phyloP scores from a whole-genome alignment of 345 rosid genomes.

The Kandelia obovata region DNA sequence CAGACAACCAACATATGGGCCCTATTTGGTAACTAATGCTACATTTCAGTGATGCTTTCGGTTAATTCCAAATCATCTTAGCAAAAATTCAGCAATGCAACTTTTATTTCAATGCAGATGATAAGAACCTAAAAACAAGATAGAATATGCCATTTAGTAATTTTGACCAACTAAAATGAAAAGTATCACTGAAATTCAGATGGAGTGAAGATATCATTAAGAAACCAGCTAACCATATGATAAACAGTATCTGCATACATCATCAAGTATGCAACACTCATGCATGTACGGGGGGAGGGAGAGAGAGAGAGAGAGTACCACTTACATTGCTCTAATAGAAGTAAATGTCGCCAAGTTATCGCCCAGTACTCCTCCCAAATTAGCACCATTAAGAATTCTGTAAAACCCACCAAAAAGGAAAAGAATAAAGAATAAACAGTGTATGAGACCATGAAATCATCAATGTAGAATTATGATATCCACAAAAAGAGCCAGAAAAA shows the following conservation, averaged over 20 bases:
- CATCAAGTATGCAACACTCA: no score
- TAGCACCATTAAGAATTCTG: slow-evolving; percentile 82
- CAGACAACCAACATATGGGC: background rate
- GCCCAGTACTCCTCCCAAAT: slow-evolving; percentile 91
- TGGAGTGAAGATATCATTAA: no score
- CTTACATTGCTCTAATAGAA: slow-evolving; percentile 81
- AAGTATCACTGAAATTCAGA: no score
- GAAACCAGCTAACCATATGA: no score
- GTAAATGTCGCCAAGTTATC: slow-evolving; percentile 55
- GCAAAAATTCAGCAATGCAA: no score
- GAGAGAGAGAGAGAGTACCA: slow-evolving; percentile 3
- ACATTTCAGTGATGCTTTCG: no score
- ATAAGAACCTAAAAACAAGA: no score
- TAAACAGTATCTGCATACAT: no score
- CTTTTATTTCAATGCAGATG: no score
- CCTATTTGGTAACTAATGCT: background rate
- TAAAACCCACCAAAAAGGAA: slow-evolving; percentile 6
- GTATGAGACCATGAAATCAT: slow-evolving; percentile 1
- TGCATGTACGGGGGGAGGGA: background rate
- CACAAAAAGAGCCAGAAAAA: slow-evolving; percentile 2
- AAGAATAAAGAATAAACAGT: background rate
- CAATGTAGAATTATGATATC: background rate
- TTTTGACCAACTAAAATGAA: no score
- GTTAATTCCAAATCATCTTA: no score
- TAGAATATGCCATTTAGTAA: no score